Evolutionary conservation across 495 filamentous ascomycete genomes (phyloP), one percentile per base, ranked within the genome.

Genomic region (Achaetomiella virescens): DNA sequence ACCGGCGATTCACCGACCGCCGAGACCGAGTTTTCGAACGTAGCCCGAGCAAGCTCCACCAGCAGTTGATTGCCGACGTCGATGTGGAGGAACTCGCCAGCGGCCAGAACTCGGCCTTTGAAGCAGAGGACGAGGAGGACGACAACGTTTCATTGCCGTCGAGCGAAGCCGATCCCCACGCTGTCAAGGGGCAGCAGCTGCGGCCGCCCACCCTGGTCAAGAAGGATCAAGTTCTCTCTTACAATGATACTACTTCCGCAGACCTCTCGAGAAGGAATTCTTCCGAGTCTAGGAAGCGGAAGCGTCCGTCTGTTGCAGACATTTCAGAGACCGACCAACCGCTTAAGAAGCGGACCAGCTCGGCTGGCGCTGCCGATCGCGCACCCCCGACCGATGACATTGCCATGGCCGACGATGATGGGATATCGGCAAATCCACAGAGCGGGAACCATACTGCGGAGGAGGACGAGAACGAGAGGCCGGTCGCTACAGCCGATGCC

Each of bases 11-110:
- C 52, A 62, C 65, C 12, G 67, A 72, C 36, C 64, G 59, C 29
- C 64, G 63, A 51, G 66, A 64, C 48, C 58, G 72, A 31, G 59
- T 58, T 27, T 80, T 78, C 50, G 81, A 83, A 47, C 80, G 76
- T 45, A 87, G 82, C 61, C 83, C 84, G 35, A 87, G 84, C 74
- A 89, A 86, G 71, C 77, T 88, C 51, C 76, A 80, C 55, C 73
- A 75, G 53, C 68, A 75, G 58, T 56, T 72, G 21, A 63, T 61
- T 40, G 67, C 66, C 40, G 66, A 72, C 50, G 59, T 67, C 14
- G 66, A 66, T 20, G 61, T 67, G 27, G 64, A 70, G 48, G 61
- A 69, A 18, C 69, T 66, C 21, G 64, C 70, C 15, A 73, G 70
- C 48, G 67, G 72, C 24, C 70, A 71, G 43, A 65, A 70, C 17